Percentiles rank a stretch among this genome's conserved stretches.
Conservation (phyloP, 2,329 filamentous ascomycete species). For the Verticillium dahliae region DNA sequence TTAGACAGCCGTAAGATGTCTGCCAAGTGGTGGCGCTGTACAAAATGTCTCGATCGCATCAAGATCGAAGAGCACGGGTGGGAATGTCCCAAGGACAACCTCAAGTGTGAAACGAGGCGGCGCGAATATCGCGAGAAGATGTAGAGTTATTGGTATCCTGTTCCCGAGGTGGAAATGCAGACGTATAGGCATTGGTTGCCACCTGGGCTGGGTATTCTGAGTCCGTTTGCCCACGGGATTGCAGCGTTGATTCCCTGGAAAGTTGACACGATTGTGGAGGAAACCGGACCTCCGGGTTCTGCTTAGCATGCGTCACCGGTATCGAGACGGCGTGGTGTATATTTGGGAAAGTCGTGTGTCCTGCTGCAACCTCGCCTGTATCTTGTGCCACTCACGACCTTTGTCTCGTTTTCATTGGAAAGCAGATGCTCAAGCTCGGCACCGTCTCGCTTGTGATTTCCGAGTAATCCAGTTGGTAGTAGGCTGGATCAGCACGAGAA, state of each 20-base stretch:
- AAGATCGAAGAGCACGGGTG: slow-evolving; percentile 31
- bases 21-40: slow-evolving; percentile 47
- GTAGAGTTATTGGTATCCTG: background rate
- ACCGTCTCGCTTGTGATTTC: too few species aligned
- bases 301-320: background rate
- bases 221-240: background rate
- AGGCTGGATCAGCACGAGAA: too few species aligned
- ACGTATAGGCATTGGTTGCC: background rate
- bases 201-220: background rate
- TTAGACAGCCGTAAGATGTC: slow-evolving; percentile 29
- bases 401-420: background rate
- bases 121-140: slow-evolving; percentile 12
- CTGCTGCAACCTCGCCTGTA: background rate
- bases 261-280: background rate
- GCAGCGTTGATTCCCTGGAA: background rate
- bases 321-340: background rate
- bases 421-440: too few species aligned
- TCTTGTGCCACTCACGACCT: background rate
- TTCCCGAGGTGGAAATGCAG: background rate
- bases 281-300: background rate
- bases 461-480: too few species aligned
- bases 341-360: background rate
- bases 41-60: slow-evolving; percentile 42
- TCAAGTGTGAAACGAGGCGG: slow-evolving; percentile 11
- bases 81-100: slow-evolving; percentile 28